Conservation (phyloP, 805 yeast genomes). For the Starmerella lactis-condensi region DNA sequence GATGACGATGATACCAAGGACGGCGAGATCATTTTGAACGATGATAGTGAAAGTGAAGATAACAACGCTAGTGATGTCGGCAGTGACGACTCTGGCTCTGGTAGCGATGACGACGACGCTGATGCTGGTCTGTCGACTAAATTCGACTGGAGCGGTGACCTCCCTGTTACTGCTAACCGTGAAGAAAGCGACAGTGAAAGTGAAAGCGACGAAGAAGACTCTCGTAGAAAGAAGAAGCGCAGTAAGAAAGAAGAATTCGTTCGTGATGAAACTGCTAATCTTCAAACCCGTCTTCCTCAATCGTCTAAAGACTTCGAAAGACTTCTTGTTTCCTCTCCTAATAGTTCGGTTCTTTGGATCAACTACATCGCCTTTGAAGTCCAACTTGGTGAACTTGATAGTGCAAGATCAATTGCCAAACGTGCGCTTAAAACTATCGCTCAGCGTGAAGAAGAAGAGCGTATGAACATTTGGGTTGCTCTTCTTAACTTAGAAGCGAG, state of each 20-base stretch:
- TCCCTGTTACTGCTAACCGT: conserved; percentile 24
- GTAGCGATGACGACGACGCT: conserved; percentile 31
- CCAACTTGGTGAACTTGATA: conserved; percentile 81
- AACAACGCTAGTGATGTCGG: conserved; percentile 16
- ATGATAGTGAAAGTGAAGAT: conserved; percentile 19
- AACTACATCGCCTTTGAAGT: conserved; percentile 95
- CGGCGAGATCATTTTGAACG: background rate
- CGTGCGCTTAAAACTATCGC: conserved; percentile 81
- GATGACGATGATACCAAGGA: conserved; percentile 11
- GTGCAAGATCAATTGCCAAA: conserved; percentile 82
- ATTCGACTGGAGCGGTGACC: conserved; percentile 90
- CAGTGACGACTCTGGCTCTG: conserved; percentile 33
- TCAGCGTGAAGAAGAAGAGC: conserved; percentile 82
- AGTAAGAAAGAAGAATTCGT: conserved; percentile 29
- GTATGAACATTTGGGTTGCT: conserved; percentile 91
- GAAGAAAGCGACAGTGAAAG: conserved; percentile 30
- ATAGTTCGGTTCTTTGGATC: conserved; percentile 90
- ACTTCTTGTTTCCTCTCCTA: conserved; percentile 74
- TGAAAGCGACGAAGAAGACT: conserved; percentile 23
- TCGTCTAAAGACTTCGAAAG: conserved; percentile 86
- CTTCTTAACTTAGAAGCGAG: conserved; percentile 80
- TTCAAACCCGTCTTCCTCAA: conserved; percentile 74
- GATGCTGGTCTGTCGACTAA: conserved; percentile 56
- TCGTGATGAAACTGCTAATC: conserved; percentile 71
- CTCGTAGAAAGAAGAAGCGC: conserved; percentile 28